Conservation (phyloP, 495 filamentous ascomycete genomes). For the Hamigera avellanea region DNA sequence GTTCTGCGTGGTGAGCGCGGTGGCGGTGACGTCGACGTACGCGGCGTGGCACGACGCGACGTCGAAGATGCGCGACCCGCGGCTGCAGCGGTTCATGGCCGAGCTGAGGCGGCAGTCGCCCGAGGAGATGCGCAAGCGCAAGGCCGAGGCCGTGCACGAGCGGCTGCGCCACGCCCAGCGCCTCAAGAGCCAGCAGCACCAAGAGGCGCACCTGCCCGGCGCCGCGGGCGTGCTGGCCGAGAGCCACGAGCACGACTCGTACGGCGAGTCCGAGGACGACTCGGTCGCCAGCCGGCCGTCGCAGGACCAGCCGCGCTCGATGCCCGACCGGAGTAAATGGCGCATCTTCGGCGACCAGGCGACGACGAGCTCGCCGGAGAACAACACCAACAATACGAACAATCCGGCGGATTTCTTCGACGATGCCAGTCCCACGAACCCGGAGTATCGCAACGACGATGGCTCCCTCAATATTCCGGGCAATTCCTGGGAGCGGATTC, state of each 20-base stretch:
- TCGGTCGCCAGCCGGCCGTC: no score
- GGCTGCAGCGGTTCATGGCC: slow-evolving; percentile 13
- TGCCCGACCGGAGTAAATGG: not conserved
- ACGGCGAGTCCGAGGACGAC: not conserved
- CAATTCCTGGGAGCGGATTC: slow-evolving; percentile 32
- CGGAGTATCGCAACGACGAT: slow-evolving; percentile 18
- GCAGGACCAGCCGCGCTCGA: slow-evolving; percentile 1
- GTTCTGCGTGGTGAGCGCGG: slow-evolving; percentile 7
- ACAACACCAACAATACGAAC: not conserved
- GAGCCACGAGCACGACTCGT: slow-evolving; percentile 1
- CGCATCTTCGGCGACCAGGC: not conserved
- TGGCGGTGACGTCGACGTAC: slow-evolving; percentile 2
- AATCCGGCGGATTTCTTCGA: slow-evolving; percentile 18
- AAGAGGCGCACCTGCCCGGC: slow-evolving; percentile 1
- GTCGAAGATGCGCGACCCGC: slow-evolving; percentile 12
- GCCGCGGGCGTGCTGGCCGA: slow-evolving; percentile 1
- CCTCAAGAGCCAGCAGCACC: no score
- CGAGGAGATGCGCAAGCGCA: slow-evolving; percentile 15
- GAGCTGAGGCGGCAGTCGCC: slow-evolving; percentile 10
- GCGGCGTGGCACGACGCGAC: slow-evolving; percentile 7
- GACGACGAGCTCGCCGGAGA: not conserved
- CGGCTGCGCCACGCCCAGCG: not conserved
- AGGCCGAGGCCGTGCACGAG: slow-evolving; percentile 9
- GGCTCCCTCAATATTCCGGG: slow-evolving; percentile 7
- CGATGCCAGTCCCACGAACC: slow-evolving; percentile 30